phyloP scores from a whole-genome alignment of 495 filamentous ascomycete species.

The Poronia punctata region DNA sequence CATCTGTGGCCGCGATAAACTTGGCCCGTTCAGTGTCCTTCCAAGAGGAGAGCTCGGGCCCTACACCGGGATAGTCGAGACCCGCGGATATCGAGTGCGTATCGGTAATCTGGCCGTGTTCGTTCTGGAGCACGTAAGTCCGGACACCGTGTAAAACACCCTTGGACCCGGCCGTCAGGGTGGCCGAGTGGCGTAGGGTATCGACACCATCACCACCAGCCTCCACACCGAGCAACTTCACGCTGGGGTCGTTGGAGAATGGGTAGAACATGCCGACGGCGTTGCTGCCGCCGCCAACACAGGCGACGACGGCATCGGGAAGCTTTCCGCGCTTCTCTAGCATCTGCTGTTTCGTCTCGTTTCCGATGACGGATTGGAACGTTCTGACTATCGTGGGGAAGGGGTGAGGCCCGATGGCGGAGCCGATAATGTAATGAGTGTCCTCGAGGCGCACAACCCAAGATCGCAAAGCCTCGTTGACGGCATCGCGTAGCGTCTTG shows the following conservation, averaged over 20 bases:
- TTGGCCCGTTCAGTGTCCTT: slow-evolving; percentile 81
- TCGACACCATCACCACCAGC: slow-evolving; percentile 94
- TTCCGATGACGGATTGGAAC: slow-evolving; percentile 89
- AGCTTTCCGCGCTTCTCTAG: slow-evolving; percentile 71
- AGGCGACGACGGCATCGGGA: slow-evolving; percentile 92
- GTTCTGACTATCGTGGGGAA: slow-evolving; percentile 95
- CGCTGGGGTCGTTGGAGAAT: slow-evolving; percentile 75
- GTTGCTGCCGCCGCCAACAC: slow-evolving; percentile 89
- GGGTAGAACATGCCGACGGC: slow-evolving; percentile 95
- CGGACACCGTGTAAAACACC: slow-evolving; percentile 93
- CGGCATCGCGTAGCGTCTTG: slow-evolving; percentile 82
- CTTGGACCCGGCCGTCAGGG: slow-evolving; percentile 77
- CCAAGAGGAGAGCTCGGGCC: slow-evolving; percentile 85
- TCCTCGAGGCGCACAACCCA: slow-evolving; percentile 82
- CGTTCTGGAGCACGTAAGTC: slow-evolving; percentile 89
- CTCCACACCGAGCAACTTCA: slow-evolving; percentile 89
- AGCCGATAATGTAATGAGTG: slow-evolving; percentile 96
- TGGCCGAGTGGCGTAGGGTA: slow-evolving; percentile 80
- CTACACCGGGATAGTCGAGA: slow-evolving; percentile 94
- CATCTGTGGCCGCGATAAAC: slow-evolving; percentile 89
- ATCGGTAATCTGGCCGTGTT: slow-evolving; percentile 85
- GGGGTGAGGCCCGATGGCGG: slow-evolving; percentile 88
- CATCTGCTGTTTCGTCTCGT: slow-evolving; percentile 89
- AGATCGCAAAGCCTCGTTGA: slow-evolving; percentile 85
- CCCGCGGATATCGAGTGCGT: slow-evolving; percentile 97